phyloP scores from a whole-genome alignment of 164 flowering plant genomes.

The Tetrastigma voinierianum region DNA sequence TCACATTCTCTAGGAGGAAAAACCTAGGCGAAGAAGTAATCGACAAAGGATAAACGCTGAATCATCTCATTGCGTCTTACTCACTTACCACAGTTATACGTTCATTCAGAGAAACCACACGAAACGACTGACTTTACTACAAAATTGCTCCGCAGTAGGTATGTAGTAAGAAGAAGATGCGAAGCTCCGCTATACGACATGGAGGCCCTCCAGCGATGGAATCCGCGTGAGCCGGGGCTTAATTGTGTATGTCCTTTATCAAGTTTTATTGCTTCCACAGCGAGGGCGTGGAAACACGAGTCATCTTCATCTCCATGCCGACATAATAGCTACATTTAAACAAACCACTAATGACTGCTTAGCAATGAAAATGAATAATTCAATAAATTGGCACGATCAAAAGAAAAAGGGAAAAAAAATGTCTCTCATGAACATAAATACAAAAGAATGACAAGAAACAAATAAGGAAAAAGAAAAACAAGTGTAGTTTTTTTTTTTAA shows the following conservation, averaged over 20 bases:
- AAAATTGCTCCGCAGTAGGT: background rate
- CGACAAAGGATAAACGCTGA: slow-evolving; percentile 92
- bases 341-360: too few species aligned
- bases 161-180: too few species aligned
- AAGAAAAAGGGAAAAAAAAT: too few species aligned
- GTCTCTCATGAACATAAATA: too few species aligned
- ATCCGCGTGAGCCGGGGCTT: slow-evolving; percentile 88
- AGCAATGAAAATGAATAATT: too few species aligned
- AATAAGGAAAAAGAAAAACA: too few species aligned
- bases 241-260: slow-evolving; percentile 41
- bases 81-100: slow-evolving; percentile 82
- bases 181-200: slow-evolving; percentile 63
- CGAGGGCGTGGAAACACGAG: slow-evolving; percentile 68
- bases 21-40: slow-evolving; percentile 80
- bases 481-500: too few species aligned
- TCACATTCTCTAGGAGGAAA: slow-evolving; percentile 87
- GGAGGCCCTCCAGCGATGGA: slow-evolving; percentile 99
- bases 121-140: slow-evolving; percentile 6
- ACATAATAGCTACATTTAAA: slow-evolving; percentile 75
- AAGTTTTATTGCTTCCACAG: slow-evolving; percentile 54
- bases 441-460: too few species aligned
- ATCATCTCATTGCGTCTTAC: slow-evolving; percentile 98
- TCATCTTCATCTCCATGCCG: slow-evolving; percentile 78
- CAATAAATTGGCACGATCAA: too few species aligned
- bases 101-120: slow-evolving; percentile 98